Conservation (phyloP, 2,329 filamentous ascomycete species). For the Calonectria naviculata region DNA sequence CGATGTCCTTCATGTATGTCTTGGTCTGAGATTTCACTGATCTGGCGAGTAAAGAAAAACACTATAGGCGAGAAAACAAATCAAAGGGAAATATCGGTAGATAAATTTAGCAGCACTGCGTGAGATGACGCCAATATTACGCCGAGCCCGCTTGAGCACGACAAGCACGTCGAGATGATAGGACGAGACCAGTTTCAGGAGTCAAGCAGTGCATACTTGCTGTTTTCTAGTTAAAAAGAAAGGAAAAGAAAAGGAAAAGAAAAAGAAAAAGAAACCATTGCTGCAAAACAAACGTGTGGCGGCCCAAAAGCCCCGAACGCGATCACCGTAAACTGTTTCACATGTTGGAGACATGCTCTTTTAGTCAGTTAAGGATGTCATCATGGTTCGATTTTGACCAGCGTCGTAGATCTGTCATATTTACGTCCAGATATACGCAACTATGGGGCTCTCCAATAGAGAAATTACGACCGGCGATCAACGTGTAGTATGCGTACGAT, state of each 20-base stretch:
- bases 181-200: background rate
- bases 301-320: background rate
- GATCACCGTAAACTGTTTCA: background rate
- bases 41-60: background rate
- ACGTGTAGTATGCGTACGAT: background rate
- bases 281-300: background rate
- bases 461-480: background rate
- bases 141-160: background rate
- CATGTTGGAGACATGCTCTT: background rate
- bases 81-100: background rate
- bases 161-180: background rate
- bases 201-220: background rate
- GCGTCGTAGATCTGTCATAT: background rate
- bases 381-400: background rate
- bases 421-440: background rate
- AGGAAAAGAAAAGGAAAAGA: background rate
- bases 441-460: no score
- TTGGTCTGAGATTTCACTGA: background rate
- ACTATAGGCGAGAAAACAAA: background rate
- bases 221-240: background rate
- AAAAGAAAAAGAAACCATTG: background rate
- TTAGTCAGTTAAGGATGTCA: background rate
- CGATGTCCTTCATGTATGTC: background rate
- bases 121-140: background rate
- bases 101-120: background rate